Conservation (phyloP, 1,284 basidiomycete genomes). For the Cryptococcus sp. region DNA sequence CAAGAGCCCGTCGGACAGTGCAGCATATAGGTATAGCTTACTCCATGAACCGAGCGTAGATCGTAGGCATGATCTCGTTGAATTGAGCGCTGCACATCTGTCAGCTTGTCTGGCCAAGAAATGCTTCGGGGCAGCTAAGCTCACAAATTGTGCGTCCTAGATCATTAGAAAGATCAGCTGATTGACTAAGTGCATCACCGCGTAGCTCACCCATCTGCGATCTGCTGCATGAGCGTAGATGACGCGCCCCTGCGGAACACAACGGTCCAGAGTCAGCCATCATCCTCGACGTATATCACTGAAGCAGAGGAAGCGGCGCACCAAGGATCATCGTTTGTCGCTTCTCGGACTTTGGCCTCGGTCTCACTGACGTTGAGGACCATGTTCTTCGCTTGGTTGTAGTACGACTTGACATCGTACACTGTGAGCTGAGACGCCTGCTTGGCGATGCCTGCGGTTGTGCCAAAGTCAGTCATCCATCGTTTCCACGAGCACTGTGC, state of each 20-base stretch:
- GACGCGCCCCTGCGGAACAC: slow-evolving; percentile 78
- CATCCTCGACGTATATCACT: neutral
- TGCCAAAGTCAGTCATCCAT: neutral
- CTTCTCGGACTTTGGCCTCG: slow-evolving; percentile 95
- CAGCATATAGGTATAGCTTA: slow-evolving; percentile 62
- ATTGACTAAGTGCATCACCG: slow-evolving; percentile 19
- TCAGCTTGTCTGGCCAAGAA: neutral
- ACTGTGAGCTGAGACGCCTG: slow-evolving; percentile 58
- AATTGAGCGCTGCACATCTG: slow-evolving; percentile 78
- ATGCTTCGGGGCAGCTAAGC: no score
- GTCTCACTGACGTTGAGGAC: slow-evolving; percentile 95
- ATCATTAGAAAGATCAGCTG: neutral
- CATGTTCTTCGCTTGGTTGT: slow-evolving; percentile 72
- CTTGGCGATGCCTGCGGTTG: slow-evolving; percentile 47
- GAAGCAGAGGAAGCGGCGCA: slow-evolving; percentile 53
- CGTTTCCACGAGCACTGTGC: neutral
- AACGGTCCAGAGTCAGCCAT: slow-evolving; percentile 5
- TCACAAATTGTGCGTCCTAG: slow-evolving; percentile 47
- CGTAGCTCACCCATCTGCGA: slow-evolving; percentile 80
- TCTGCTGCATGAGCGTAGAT: slow-evolving; percentile 98
- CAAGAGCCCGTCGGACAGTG: slow-evolving; percentile 57
- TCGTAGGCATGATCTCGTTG: slow-evolving; percentile 99
- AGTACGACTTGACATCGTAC: slow-evolving; percentile 92
- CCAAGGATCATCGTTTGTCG: slow-evolving; percentile 98
- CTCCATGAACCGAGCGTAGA: slow-evolving; percentile 94